Conservation (phyloP, 352 stramenopile genomes). For the Globisporangium spinosum region DNA sequence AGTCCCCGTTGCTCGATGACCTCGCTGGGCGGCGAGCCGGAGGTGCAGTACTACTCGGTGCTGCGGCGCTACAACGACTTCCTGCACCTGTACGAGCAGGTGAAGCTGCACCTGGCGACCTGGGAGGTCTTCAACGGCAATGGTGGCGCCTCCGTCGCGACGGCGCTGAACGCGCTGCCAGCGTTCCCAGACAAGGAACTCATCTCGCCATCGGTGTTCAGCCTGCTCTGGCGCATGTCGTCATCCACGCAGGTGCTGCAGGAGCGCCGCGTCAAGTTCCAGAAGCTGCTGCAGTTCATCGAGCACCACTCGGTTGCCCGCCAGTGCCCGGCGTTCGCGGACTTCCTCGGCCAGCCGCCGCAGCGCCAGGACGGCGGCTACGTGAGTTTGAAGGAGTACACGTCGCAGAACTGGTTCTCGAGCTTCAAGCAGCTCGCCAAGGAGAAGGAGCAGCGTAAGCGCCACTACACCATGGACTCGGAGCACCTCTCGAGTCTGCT, state of each 20-base stretch:
- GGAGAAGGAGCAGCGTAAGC: conserved; percentile 27
- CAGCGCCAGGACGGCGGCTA: conserved; percentile 59
- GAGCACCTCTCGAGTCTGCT: conserved; percentile 14
- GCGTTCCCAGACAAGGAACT: conserved; percentile 58
- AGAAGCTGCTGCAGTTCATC: conserved; percentile 54
- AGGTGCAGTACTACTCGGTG: conserved; percentile 55
- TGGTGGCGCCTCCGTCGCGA: no score
- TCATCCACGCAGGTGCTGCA: conserved; percentile 45
- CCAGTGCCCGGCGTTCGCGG: conserved; percentile 29
- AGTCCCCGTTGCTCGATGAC: conserved; percentile 10
- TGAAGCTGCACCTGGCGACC: conserved; percentile 25
- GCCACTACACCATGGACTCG: conserved; percentile 27
- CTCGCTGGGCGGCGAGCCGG: conserved; percentile 1
- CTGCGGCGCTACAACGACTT: conserved; percentile 70
- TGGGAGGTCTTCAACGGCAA: conserved; percentile 16
- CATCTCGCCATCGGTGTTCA: conserved; percentile 42
- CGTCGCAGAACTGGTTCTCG: conserved; percentile 58
- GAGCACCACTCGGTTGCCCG: conserved; percentile 46
- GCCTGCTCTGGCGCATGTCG: conserved; percentile 45
- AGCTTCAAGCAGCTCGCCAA: conserved; percentile 56
- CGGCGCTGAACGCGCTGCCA: conserved; percentile 21
- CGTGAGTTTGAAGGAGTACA: conserved; percentile 73
- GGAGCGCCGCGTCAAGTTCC: conserved; percentile 48
- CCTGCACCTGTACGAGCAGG: conserved; percentile 44
- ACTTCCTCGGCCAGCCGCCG: conserved; percentile 59